phyloP scores from a whole-genome alignment of 2,329 filamentous ascomycete genomes.

The Aspergillus flavus region DNA sequence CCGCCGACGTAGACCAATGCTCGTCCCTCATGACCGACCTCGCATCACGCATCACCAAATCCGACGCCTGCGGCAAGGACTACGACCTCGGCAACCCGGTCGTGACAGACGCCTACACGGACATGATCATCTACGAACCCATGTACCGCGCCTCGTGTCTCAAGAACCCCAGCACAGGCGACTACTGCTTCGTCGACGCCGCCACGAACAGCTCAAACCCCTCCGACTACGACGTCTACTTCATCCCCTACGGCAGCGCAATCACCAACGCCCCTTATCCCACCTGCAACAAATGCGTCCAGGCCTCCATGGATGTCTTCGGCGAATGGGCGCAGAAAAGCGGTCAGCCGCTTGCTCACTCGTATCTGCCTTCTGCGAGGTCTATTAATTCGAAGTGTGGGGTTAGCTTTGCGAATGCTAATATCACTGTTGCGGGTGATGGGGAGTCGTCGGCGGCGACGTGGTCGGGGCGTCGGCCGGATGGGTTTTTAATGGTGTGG shows the following conservation, averaged over 20 bases:
- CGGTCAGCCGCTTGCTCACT: constrained; percentile 65
- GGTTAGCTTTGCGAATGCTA: constrained; percentile 55
- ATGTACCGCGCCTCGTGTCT: constrained; percentile 82
- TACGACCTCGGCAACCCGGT: constrained; percentile 67
- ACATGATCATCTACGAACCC: constrained; percentile 74
- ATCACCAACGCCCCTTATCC: constrained; percentile 70
- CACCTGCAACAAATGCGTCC: constrained; percentile 74
- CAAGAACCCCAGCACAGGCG: constrained; percentile 63
- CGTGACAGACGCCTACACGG: constrained; percentile 73
- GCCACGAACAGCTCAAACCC: constrained; percentile 73
- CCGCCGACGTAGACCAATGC: constrained; percentile 68
- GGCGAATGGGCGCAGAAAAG: constrained; percentile 68
- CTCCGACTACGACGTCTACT: constrained; percentile 80
- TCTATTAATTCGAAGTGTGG: constrained; percentile 70
- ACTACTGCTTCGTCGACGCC: constrained; percentile 81
- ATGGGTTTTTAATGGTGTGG: constrained; percentile 8
- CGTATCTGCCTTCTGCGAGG: constrained; percentile 71
- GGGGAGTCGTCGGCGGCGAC: constrained; percentile 11
- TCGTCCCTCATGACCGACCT: constrained; percentile 64
- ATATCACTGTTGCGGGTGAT: constrained; percentile 38
- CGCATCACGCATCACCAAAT: constrained; percentile 64
- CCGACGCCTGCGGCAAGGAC: constrained; percentile 72
- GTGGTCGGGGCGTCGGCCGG: not conserved
- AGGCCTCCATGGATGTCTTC: constrained; percentile 81
- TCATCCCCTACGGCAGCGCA: constrained; percentile 74